Base-by-base conservation (phyloP, 163 green algal species). In the Chlorella variabilis region DNA sequence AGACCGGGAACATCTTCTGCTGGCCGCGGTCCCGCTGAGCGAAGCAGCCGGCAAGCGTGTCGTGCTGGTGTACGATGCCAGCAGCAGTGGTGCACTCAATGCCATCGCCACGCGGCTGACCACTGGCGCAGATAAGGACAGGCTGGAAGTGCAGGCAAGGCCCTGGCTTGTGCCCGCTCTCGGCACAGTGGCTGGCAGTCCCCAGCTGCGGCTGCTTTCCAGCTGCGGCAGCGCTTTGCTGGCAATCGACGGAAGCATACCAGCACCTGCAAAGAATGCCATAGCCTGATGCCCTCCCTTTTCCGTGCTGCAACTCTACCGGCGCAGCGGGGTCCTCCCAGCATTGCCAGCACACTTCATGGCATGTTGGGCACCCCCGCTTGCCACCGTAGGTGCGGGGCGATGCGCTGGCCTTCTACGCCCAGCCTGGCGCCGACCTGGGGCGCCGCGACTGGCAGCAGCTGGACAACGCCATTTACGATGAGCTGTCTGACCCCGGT, bases 391-490 rank as follows among this genome's bases (percentile, higher is more conserved):
- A 79, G 73, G 61, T 79, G 21, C 27, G 18, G 13, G 73, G 73
- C 39, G 73, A 79, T 20, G 54, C 73, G 38, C 27, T 79, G 27
- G 59, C 54, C 36, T 58, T 79, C n/a, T 70, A 59, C n/a, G 38
- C 54, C 4, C 38, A 42, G 54, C 73, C 73, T 13, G 54, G 62
- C 13, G 17, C 36, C 17, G 54, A 70, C 73, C 18, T 79, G 1
- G 18, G 36, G 27, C 36, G 31, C 33, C 4, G 2, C 8, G 54
- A 70, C 36, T 70, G 56, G 54, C 36, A 79, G 56, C 39, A 33
- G 70, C 48, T 77, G 45, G 70, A 77, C 70, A 77, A 77, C 23
- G 70, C 70, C 2, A 77, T 77, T 5, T 77, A 77, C 7, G 70
- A 42, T 1, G 48, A 77, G 48, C 70, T 77, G 4, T 15, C 27